These are phyloP conservation scores for Sporobolomyces phaffii DNA, from an alignment of 768 basidiomycete species.

Conservation along the genomic window DNA sequence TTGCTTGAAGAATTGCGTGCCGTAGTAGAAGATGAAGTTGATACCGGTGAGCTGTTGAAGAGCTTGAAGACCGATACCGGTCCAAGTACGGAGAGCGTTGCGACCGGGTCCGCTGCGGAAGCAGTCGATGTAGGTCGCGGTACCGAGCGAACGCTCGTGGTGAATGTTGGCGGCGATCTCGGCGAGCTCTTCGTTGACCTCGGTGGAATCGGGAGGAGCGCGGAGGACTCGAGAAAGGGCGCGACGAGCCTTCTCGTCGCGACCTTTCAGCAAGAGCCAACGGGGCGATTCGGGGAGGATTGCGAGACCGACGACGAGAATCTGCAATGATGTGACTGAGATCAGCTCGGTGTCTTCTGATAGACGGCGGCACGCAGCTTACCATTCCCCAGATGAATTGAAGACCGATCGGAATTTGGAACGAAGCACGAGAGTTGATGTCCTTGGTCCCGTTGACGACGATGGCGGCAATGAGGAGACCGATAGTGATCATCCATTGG, in stretches of 20 bases:
- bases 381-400: constrained; percentile 14
- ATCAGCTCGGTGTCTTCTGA: neutral
- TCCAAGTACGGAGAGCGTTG: constrained; percentile 65
- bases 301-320: constrained; percentile 63
- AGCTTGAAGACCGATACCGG: constrained; percentile 70
- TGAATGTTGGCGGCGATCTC: constrained; percentile 56
- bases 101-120: constrained; percentile 52
- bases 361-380: constrained; percentile 53
- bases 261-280: constrained; percentile 57
- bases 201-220: constrained; percentile 52
- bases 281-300: constrained; percentile 56
- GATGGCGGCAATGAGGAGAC: constrained; percentile 64
- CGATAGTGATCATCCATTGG: constrained; percentile 54
- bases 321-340: constrained; percentile 50
- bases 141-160: constrained; percentile 59
- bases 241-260: constrained; percentile 55
- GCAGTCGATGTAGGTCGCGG: constrained; percentile 61
- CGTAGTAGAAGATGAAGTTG: constrained; percentile 57
- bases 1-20: constrained; percentile 23
- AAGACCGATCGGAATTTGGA: constrained; percentile 61
- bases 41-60: constrained; percentile 62
- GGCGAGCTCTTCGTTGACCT: constrained; percentile 51
- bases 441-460: constrained; percentile 65
- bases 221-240: constrained; percentile 61
- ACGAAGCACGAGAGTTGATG: constrained; percentile 53